Conservation (phyloP, 2,329 filamentous ascomycete genomes). For the Calonectria pseudoturangicola region DNA sequence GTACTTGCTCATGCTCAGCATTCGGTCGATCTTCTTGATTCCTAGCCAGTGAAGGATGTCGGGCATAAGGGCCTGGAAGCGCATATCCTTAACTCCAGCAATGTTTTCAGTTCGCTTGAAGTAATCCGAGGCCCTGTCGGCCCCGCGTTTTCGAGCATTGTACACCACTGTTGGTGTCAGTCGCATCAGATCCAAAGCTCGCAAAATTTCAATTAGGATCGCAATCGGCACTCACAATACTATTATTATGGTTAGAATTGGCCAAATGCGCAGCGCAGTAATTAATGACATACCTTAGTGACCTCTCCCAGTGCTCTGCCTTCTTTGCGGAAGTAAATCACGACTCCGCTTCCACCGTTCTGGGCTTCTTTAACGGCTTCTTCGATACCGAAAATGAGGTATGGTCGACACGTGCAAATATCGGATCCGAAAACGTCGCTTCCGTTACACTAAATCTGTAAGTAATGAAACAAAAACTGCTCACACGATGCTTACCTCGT, state of each 20-base stretch:
- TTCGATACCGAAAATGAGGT: conserved; percentile 96
- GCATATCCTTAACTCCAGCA: conserved; percentile 96
- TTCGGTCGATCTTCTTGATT: conserved; percentile 98
- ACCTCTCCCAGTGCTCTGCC: conserved; percentile 96
- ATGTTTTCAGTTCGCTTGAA: conserved; percentile 99
- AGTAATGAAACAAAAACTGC: conserved; percentile 30
- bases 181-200: conserved; percentile 45
- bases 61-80: conserved; percentile 98
- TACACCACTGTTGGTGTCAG: conserved; percentile 72
- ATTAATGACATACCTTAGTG: conserved; percentile 82
- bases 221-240: conserved; percentile 48
- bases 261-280: background rate
- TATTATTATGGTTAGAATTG: conserved; percentile 45
- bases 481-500: conserved; percentile 68
- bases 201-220: conserved; percentile 12
- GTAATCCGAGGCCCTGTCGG: conserved; percentile 90
- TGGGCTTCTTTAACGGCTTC: conserved; percentile 98
- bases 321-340: conserved; percentile 99
- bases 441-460: conserved; percentile 82
- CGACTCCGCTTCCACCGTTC: conserved; percentile 92
- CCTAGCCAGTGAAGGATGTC: conserved; percentile 98
- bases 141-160: conserved; percentile 87
- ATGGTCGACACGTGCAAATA: conserved; percentile 97
- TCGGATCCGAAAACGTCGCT: conserved; percentile 98
- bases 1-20: conserved; percentile 98